phyloP scores from a whole-genome alignment of 768 basidiomycete species.

The Mycena vulgaris region DNA sequence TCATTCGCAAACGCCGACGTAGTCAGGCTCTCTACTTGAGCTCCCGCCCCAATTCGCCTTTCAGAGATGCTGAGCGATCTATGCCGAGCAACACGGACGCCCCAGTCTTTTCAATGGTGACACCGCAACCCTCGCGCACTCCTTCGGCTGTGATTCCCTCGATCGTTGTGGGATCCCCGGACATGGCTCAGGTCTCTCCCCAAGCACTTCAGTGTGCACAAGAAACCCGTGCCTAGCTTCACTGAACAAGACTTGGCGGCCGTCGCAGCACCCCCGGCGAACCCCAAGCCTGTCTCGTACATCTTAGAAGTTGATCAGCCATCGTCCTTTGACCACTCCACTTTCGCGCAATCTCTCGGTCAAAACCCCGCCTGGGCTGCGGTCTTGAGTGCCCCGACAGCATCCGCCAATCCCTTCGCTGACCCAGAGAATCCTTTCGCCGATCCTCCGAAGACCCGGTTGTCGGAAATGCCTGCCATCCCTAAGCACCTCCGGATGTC shows the following conservation, averaged over 20 bases:
- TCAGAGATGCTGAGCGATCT: conserved; percentile 29
- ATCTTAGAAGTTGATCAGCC: conserved; percentile 32
- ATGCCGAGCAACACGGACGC: conserved; percentile 11
- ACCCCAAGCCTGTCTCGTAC: conserved; percentile 19
- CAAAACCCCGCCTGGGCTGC: conserved; percentile 34
- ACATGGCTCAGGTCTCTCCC: conserved; percentile 13
- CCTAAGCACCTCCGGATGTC: conserved; percentile 37
- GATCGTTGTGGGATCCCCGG: conserved; percentile 23
- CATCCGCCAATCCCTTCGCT: conserved; percentile 37
- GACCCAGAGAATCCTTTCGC: conserved; percentile 38
- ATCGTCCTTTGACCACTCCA: conserved; percentile 21
- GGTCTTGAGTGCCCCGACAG: conserved; percentile 18
- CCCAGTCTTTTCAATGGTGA: conserved; percentile 36
- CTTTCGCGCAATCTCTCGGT: conserved; percentile 34
- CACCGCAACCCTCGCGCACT: not conserved
- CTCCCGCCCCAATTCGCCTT: conserved; percentile 34
- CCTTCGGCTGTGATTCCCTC: conserved; percentile 20
- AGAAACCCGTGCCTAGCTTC: conserved; percentile 29
- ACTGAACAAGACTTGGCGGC: conserved; percentile 7
- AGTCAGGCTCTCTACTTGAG: conserved; percentile 36
- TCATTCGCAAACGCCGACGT: conserved; percentile 34
- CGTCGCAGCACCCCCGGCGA: not conserved
- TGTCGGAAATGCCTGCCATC: conserved; percentile 37
- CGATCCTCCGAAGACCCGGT: conserved; percentile 33
- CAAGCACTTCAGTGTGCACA: conserved; percentile 18